Evolutionary conservation across 805 yeast species (phyloP).

Genomic region (Cyberlindnera petersonii): DNA sequence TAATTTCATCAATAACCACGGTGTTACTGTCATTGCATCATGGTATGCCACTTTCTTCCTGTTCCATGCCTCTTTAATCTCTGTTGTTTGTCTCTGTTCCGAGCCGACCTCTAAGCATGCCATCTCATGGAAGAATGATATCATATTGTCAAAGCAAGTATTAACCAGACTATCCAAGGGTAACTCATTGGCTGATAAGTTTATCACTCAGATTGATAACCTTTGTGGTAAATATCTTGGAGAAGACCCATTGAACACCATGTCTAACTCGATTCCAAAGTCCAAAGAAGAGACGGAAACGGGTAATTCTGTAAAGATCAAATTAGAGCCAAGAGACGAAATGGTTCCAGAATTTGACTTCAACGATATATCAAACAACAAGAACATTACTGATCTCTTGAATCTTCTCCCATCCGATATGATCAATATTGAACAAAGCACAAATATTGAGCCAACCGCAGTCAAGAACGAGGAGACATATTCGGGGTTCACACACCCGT

Average conservation of each 20-base stretch:
- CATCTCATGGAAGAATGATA: slow-evolving; percentile 40
- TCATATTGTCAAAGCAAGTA: slow-evolving; percentile 38
- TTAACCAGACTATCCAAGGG: slow-evolving; percentile 36
- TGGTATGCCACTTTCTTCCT: slow-evolving; percentile 65
- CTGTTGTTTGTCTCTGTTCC: slow-evolving; percentile 49
- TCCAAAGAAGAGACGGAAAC: neutral
- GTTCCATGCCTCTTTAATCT: slow-evolving; percentile 60
- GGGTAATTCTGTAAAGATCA: neutral
- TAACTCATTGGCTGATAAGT: slow-evolving; percentile 43
- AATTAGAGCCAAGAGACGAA: slow-evolving; percentile 10
- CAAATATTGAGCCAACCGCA: slow-evolving; percentile 4
- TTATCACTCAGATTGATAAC: slow-evolving; percentile 43
- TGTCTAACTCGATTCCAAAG: slow-evolving; percentile 11
- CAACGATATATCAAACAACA: slow-evolving; percentile 22
- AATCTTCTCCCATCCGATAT: slow-evolving; percentile 26
- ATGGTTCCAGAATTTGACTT: slow-evolving; percentile 26
- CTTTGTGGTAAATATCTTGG: slow-evolving; percentile 32
- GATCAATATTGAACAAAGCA: slow-evolving; percentile 17
- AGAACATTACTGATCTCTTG: slow-evolving; percentile 21
- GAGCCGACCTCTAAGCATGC: slow-evolving; percentile 46
- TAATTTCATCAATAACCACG: slow-evolving; percentile 33
- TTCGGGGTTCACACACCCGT: slow-evolving; percentile 5
- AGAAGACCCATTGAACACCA: slow-evolving; percentile 14
- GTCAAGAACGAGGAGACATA: slow-evolving; percentile 3
- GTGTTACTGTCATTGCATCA: slow-evolving; percentile 44